Percentiles rank a stretch among this genome's conserved stretches.
Conservation (phyloP, 768 basidiomycete species). For the Boletus rubescentipes region DNA sequence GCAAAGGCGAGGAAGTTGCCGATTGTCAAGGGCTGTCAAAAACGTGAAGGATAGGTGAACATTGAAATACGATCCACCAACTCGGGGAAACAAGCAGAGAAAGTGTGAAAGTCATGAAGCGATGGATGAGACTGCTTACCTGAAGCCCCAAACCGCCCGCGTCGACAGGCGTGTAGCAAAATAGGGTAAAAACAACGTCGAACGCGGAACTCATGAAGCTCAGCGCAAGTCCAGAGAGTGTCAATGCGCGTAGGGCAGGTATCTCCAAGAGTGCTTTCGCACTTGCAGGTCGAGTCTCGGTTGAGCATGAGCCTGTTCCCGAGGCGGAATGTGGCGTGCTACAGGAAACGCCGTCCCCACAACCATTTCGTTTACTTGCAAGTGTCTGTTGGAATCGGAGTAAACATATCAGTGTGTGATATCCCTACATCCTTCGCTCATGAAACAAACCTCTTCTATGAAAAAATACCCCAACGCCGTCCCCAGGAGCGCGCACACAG, state of each 20-base stretch:
- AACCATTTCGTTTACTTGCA: no score
- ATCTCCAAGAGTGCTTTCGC: conserved; percentile 41
- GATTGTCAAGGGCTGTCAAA: conserved; percentile 47
- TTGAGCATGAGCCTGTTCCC: no score
- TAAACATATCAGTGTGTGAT: no score
- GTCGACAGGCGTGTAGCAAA: conserved; percentile 55
- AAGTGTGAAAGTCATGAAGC: no score
- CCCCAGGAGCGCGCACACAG: conserved; percentile 2
- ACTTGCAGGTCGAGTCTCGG: conserved; percentile 7
- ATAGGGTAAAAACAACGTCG: conserved; percentile 61
- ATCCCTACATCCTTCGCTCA: no score
- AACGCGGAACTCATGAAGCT: conserved; percentile 54
- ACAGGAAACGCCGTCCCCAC: no score
- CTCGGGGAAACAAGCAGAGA: neutral
- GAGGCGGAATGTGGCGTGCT: no score
- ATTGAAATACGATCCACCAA: neutral
- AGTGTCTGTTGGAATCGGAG: no score
- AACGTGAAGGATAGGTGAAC: neutral
- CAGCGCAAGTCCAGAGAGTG: conserved; percentile 47
- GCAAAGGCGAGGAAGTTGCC: conserved; percentile 54
- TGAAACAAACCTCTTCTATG: conserved; percentile 8
- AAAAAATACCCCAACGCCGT: neutral
- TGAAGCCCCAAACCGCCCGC: conserved; percentile 55
- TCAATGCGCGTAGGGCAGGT: conserved; percentile 50
- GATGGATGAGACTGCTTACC: conserved; percentile 28